phyloP scores from a whole-genome alignment of 2,329 filamentous ascomycete species.

The Aspergillus jensenii region DNA sequence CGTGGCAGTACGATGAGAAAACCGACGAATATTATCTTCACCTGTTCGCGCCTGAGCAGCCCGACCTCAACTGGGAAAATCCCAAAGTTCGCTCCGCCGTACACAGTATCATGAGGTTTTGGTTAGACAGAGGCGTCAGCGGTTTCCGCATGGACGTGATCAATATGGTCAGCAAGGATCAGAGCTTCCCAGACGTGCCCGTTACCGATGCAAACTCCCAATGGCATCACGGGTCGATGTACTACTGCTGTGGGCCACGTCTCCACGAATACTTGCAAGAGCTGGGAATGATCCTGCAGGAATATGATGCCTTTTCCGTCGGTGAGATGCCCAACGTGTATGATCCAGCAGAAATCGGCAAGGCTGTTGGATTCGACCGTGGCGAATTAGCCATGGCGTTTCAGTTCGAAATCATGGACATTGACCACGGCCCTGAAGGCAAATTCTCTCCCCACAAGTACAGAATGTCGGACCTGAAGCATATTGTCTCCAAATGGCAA shows the following conservation, averaged over 20 bases:
- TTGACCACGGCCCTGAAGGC: too few relatives aligned
- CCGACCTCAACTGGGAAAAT: slow-evolving; percentile 82
- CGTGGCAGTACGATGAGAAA: slow-evolving; percentile 63
- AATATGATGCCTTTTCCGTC: slow-evolving; percentile 60
- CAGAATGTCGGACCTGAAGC: slow-evolving; percentile 52
- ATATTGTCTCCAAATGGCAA: slow-evolving; percentile 53
- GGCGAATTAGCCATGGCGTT: too few relatives aligned
- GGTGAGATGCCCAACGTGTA: slow-evolving; percentile 55
- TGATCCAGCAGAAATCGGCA: slow-evolving; percentile 48
- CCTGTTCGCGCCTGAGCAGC: slow-evolving; percentile 72
- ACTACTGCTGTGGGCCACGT: slow-evolving; percentile 55
- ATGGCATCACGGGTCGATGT: slow-evolving; percentile 44
- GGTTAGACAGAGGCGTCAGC: slow-evolving; percentile 70
- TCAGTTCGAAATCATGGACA: too few relatives aligned
- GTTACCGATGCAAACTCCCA: slow-evolving; percentile 44
- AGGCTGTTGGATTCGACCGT: slow-evolving; percentile 47
- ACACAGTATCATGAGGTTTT: slow-evolving; percentile 71
- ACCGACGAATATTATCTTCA: slow-evolving; percentile 75
- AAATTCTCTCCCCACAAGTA: neutral
- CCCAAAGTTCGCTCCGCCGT: slow-evolving; percentile 64
- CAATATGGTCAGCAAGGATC: slow-evolving; percentile 68
- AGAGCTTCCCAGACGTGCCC: slow-evolving; percentile 49
- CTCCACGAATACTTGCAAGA: slow-evolving; percentile 59
- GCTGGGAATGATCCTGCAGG: slow-evolving; percentile 52
- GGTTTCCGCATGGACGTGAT: slow-evolving; percentile 73